phyloP scores from a whole-genome alignment of 768 basidiomycete species.

The Boletellus ananas region DNA sequence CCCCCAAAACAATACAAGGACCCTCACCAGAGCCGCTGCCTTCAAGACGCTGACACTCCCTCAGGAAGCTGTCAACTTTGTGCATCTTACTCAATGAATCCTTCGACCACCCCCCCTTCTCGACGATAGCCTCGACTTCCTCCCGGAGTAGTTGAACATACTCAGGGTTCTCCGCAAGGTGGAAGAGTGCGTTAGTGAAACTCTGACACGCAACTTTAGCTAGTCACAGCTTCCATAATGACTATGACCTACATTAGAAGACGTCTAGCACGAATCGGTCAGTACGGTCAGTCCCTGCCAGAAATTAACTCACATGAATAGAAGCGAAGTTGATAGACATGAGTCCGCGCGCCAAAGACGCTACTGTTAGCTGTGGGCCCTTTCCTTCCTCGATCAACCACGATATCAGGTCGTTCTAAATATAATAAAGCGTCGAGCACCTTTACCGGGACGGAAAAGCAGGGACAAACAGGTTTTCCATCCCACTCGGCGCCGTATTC shows the following conservation, averaged over 20 bases:
- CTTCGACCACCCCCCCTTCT: constrained; percentile 25
- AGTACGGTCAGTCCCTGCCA: not conserved
- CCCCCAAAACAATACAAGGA: not conserved
- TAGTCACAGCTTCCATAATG: not conserved
- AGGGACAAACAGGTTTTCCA: constrained; percentile 17
- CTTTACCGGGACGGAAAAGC: not conserved
- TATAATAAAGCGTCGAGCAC: not conserved
- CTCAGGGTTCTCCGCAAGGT: constrained; percentile 34
- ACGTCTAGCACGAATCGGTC: constrained; percentile 9
- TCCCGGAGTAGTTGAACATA: constrained; percentile 33
- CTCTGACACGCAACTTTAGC: constrained; percentile 13
- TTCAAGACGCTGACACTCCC: constrained; percentile 31
- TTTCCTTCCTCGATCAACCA: constrained; percentile 30
- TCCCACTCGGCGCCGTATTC: constrained; percentile 25
- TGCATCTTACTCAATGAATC: constrained; percentile 23
- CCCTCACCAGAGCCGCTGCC: constrained; percentile 22
- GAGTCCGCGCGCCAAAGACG: constrained; percentile 18
- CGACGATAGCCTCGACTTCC: constrained; percentile 31
- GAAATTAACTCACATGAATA: constrained; percentile 14
- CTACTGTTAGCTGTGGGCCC: constrained; percentile 8
- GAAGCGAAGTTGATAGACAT: constrained; percentile 16
- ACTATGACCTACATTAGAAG: constrained; percentile 8
- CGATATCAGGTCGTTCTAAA: constrained; percentile 29
- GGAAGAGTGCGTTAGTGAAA: constrained; percentile 31
- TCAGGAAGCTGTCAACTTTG: constrained; percentile 38